A percentile compares a stretch with the other conserved stretches of the same genome.
Evolutionary conservation across 1,284 basidiomycete species (phyloP).

Genomic region (Ceratobasidium sp.): DNA sequence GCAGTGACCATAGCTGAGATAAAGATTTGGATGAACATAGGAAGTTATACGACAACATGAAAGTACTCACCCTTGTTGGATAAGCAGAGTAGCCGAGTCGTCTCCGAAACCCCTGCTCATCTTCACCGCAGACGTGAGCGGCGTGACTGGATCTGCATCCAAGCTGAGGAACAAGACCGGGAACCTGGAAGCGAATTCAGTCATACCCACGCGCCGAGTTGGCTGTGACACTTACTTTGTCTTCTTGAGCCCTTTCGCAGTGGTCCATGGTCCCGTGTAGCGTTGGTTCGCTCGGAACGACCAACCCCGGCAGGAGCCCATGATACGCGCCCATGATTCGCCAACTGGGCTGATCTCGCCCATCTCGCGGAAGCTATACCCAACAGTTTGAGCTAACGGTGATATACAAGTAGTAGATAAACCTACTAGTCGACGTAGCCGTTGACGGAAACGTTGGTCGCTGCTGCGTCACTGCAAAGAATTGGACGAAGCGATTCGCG

Average conservation of each 20-base stretch:
- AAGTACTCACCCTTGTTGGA: conserved; percentile 50
- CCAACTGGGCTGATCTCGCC: conserved; percentile 17
- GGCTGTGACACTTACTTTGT: not conserved
- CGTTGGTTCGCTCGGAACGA: conserved; percentile 21
- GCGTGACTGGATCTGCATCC: conserved; percentile 52
- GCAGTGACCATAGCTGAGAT: conserved; percentile 51
- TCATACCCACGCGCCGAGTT: not conserved
- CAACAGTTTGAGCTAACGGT: not conserved
- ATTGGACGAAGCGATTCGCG: conserved; percentile 20
- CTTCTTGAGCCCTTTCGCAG: conserved; percentile 25
- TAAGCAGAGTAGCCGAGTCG: conserved; percentile 49
- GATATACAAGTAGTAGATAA: not conserved
- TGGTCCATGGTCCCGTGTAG: conserved; percentile 31
- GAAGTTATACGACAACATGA: not conserved
- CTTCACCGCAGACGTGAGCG: conserved; percentile 47
- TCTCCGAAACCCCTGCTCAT: conserved; percentile 50
- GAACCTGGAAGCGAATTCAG: conserved; percentile 31
- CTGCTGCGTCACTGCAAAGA: conserved; percentile 18
- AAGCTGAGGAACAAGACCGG: conserved; percentile 52
- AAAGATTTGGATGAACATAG: too few relatives aligned
- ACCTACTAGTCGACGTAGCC: conserved; percentile 29
- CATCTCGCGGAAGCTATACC: conserved; percentile 15
- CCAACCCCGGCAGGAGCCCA: conserved; percentile 24
- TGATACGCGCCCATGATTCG: conserved; percentile 19
- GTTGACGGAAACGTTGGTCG: conserved; percentile 17